Evolutionary conservation across 2,329 filamentous ascomycete species (phyloP), one percentile per base, ranked within the genome.

Genomic region (Sporothrix dimorphospora): DNA sequence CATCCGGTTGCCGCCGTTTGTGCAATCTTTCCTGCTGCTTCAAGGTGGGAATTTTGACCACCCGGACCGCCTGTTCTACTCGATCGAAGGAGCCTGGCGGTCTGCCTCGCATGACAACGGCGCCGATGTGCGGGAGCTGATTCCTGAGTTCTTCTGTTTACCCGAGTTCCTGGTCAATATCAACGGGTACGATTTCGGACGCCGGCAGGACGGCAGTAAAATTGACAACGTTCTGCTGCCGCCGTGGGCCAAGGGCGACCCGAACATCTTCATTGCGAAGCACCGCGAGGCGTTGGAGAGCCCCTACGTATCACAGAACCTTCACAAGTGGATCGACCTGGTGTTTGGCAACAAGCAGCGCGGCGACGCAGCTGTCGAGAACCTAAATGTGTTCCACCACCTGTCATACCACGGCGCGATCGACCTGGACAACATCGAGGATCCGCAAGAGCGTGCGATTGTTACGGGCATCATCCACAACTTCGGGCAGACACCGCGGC

Each of bases 381-480:
- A 91, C 24, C 89, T 95, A 53, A 99, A 99, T 77, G 94, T 99
- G 27, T 99, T 98, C 82, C 95, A 98, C 75, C 93, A 97, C 79
- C 86, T 98, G 24, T 98, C 95, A 0, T 99, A 99, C 78, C 92
- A 94, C 74, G 97, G 96, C 7, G 94, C 95, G 2, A 97, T 93
- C 75, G 93, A 99, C 79, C 84, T 99, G 4, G 96, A 99, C 80
- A 91, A 90, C 69, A 98, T 99, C 73, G 89, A 91, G 8, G 95
- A 98, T 78, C 92, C 93, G 0, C 89, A 95, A 71, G 94, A 98
- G 80, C 88, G 94, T 57, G 85, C 94, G 7, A 93, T 95, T 5
- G 95, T 94, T 0, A 98, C 97, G 70, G 94, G 94, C 45, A 97
- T 98, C 76, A 98, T 99, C 77, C 95, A 99, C 81, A 98, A 98